Conservation (phyloP, 2,329 filamentous ascomycete genomes). For the Dactylellina parvicollis region DNA sequence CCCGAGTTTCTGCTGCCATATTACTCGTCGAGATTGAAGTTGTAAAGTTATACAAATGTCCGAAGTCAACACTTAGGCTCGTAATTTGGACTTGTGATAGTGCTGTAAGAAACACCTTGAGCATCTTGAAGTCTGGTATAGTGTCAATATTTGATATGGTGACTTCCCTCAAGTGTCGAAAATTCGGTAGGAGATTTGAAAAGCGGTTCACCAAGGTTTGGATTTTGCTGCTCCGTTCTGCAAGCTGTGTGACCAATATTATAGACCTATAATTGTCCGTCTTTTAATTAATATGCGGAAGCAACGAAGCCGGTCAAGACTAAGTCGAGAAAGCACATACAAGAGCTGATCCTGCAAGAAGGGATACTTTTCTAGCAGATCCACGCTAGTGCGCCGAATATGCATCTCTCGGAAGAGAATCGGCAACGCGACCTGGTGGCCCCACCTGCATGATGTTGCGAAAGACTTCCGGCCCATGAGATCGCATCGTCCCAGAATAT, state of each 20-base stretch:
- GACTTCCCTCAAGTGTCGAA: not conserved
- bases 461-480: not conserved
- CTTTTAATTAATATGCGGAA: too few species aligned
- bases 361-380: constrained; percentile 7
- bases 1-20: constrained; percentile 2
- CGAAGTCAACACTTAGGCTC: constrained; percentile 4
- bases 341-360: not conserved
- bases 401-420: constrained; percentile 8
- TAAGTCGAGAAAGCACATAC: too few species aligned
- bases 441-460: not conserved
- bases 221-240: constrained; percentile 3
- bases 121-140: constrained; percentile 4
- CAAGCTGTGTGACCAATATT: not conserved
- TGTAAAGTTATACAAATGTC: not conserved
- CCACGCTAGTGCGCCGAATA: constrained; percentile 1
- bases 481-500: constrained; percentile 9
- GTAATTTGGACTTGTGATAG: not conserved
- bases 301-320: too few species aligned
- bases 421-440: not conserved
- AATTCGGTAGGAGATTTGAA: not conserved
- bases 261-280: constrained; percentile 1
- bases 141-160: constrained; percentile 18
- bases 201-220: not conserved
- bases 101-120: not conserved
- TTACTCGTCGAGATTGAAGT: not conserved